phyloP scores from a whole-genome alignment of 768 basidiomycete genomes.

The Termitomyces sp. region DNA sequence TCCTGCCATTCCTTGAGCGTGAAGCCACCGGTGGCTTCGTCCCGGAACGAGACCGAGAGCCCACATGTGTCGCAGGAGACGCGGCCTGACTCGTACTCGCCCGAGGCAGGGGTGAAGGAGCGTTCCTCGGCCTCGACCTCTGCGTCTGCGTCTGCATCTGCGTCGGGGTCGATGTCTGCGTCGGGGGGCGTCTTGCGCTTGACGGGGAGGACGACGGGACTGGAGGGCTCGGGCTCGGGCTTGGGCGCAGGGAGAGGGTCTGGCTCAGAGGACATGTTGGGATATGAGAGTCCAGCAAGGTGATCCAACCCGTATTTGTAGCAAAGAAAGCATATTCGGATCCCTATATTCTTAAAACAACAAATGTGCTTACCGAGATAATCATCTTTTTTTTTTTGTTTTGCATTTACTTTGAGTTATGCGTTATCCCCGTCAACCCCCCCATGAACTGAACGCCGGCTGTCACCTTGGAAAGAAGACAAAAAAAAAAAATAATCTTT shows the following conservation, averaged over 20 bases:
- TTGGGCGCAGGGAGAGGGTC: neutral
- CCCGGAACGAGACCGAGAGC: constrained; percentile 59
- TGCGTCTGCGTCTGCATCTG: neutral
- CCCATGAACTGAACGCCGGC: too few species aligned
- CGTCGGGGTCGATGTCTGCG: neutral
- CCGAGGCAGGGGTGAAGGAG: constrained; percentile 13
- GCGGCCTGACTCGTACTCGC: constrained; percentile 63
- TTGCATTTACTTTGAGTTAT: too few species aligned
- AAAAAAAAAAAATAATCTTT: neutral
- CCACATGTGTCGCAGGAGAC: constrained; percentile 67
- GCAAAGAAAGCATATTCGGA: too few species aligned
- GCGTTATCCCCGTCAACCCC: too few species aligned
- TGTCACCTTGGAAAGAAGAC: too few species aligned
- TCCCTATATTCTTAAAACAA: too few species aligned
- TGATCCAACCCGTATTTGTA: too few species aligned
- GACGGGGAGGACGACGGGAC: neutral
- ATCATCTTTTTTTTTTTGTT: too few species aligned
- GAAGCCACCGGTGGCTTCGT: constrained; percentile 59
- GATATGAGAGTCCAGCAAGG: too few species aligned
- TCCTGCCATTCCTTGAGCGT: constrained; percentile 69
- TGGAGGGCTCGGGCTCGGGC: too few species aligned
- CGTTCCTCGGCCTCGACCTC: constrained; percentile 11
- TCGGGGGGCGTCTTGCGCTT: constrained; percentile 23
- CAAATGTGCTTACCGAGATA: too few species aligned
- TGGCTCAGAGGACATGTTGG: neutral